Evolutionary conservation across 805 yeast genomes (phyloP), one percentile per base, ranked within the genome.

Genomic region (Kuraishia floccosa): DNA sequence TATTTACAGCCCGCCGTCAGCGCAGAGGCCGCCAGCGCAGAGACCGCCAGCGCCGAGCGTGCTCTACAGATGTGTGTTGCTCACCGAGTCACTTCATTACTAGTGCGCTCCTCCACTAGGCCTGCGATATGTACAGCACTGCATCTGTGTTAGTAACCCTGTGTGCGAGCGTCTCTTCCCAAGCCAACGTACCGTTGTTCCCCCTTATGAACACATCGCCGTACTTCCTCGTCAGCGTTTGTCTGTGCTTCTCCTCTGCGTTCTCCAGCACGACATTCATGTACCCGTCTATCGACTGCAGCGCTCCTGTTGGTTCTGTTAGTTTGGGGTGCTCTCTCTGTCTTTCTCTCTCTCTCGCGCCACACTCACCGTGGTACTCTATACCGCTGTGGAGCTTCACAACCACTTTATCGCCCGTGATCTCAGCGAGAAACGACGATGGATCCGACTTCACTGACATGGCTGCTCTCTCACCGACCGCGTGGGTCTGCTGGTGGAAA

Each of bases 271-370:
- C 94, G 30, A 91, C 79, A 56, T 91, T 91, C 96, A 91, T 86
- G 60, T 77, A 91, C 6, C 97, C 97, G 51, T 91, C 98, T 35
- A 91, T 87, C 25, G 96, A 83, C 43, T 83, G 89, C 39, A 83
- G 65, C 30, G 56, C 62, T 5, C 80, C 60, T 54, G 29, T 10
- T 9, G 13, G 8, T 8, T 15, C 10, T 30, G 15, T 15, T 7
- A 24, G n/a, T 25, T 28, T 28, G 25, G 31, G 27, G 28, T 6
- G 2, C 10, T 14, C 20, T 12, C 12, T 20, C 12, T 25, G 16
- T 17, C 15, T 5, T n/a, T 25, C 17, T 25, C 7, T 4, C 28
- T 5, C 28, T 25, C 4, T 12, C 17, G 22, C 11, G 19, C 26
- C 18, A 17, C 21, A 21, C 10, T 19, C 15, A 32, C 89, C 93